Conservation (phyloP, 352 stramenopile species). For the Discostella stelligera region DNA sequence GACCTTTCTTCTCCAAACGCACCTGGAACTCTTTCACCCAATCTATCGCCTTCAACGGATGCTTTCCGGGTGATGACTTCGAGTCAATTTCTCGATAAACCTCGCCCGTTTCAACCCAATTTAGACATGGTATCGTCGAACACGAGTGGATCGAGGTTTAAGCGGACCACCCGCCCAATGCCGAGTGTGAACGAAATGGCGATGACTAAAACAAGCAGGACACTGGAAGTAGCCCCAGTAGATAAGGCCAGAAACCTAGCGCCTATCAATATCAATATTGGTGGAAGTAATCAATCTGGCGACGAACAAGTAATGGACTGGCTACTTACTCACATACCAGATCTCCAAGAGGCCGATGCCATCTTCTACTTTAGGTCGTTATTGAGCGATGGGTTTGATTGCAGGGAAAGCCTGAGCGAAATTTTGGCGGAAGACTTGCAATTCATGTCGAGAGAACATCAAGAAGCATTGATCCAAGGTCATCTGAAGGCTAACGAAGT, state of each 20-base stretch:
- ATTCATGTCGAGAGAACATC: constrained; percentile 29
- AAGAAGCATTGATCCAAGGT: constrained; percentile 2
- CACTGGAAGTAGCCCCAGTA: not conserved
- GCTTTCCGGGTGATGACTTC: too few relatives aligned
- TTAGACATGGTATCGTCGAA: constrained; percentile 14
- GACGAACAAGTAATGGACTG: constrained; percentile 21
- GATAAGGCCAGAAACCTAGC: not conserved
- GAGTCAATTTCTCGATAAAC: constrained; percentile 17
- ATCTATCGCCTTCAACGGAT: too few relatives aligned
- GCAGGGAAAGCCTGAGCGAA: constrained; percentile 1
- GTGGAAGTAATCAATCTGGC: constrained; percentile 8
- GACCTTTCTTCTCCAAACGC: too few relatives aligned
- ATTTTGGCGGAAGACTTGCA: constrained; percentile 19
- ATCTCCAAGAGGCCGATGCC: constrained; percentile 17
- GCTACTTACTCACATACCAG: constrained; percentile 17
- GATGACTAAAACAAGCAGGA: not conserved
- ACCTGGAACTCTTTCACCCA: too few relatives aligned
- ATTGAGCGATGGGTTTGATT: constrained; percentile 29
- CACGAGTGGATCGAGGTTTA: constrained; percentile 12
- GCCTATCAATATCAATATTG: not conserved
- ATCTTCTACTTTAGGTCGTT: constrained; percentile 18
- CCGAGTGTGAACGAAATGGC: not conserved
- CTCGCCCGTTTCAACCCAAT: constrained; percentile 12
- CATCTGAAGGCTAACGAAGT: not conserved
- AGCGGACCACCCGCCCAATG: constrained; percentile 5